Evolutionary conservation across 495 filamentous ascomycete genomes (phyloP).

Genomic region (Cudoniella acicularis): DNA sequence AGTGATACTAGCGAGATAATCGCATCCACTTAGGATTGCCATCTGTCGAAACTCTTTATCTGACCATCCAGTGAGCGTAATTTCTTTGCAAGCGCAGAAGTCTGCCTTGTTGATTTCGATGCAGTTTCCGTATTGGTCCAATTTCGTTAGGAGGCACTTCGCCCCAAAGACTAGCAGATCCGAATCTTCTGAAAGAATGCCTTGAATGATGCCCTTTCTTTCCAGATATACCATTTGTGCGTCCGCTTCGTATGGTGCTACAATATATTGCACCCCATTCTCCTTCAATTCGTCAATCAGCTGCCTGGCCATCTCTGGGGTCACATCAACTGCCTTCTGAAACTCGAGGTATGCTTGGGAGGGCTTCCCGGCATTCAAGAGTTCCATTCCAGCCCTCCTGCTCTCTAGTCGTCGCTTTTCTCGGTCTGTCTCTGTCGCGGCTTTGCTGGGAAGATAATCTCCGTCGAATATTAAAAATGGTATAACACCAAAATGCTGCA

Average conservation of each 20-base stretch:
- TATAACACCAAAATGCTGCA: conserved; percentile 83
- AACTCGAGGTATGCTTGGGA: conserved; percentile 81
- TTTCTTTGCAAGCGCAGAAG: conserved; percentile 82
- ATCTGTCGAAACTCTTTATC: conserved; percentile 88
- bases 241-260: conserved; percentile 97
- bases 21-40: conserved; percentile 97
- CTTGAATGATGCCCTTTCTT: conserved; percentile 72
- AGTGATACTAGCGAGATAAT: conserved; percentile 81
- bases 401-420: conserved; percentile 67
- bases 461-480: conserved; percentile 97
- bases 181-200: conserved; percentile 94
- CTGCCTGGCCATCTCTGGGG: conserved; percentile 88
- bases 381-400: conserved; percentile 68
- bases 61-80: conserved; percentile 87
- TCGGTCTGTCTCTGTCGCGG: conserved; percentile 78
- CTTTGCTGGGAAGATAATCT: conserved; percentile 91
- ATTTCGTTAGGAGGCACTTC: conserved; percentile 83
- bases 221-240: conserved; percentile 94
- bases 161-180: conserved; percentile 95
- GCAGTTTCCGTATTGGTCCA: conserved; percentile 90
- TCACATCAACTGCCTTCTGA: conserved; percentile 95
- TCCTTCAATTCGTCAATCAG: conserved; percentile 89
- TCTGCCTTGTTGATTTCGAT: conserved; percentile 84
- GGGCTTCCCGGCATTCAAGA: conserved; percentile 72
- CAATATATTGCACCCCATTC: conserved; percentile 76